phyloP scores from a whole-genome alignment of 257 asterid species.

The Nicotiana tabacum region DNA sequence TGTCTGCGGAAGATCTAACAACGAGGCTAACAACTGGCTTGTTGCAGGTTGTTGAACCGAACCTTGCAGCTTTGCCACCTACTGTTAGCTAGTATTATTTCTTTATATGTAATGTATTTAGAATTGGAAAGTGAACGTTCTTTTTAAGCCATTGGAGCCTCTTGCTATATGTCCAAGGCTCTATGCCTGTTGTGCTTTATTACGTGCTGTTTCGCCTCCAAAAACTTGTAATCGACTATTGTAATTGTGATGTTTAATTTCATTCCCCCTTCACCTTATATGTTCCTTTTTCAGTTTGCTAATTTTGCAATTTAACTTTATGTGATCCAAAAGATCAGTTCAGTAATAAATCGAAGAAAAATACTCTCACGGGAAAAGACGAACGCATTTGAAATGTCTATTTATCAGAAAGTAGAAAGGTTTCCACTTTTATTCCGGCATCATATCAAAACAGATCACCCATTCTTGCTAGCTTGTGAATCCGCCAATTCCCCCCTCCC shows the following conservation, averaged over 20 bases:
- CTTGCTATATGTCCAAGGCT: background rate
- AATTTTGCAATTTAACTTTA: background rate
- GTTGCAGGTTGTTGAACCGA: conserved; percentile 51
- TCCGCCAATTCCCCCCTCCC: no score
- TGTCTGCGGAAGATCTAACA: conserved; percentile 70
- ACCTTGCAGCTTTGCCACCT: conserved; percentile 29
- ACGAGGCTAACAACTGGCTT: conserved; percentile 45
- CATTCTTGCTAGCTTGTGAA: no score
- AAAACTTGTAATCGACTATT: background rate
- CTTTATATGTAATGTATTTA: background rate
- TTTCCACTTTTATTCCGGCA: no score
- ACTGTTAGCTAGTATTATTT: conserved; percentile 19
- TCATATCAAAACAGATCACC: no score
- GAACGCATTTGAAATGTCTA: no score
- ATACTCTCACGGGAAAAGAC: no score
- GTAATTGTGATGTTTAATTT: background rate
- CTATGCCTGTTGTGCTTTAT: background rate
- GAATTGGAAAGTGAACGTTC: background rate
- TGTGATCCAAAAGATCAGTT: background rate
- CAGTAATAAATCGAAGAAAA: no score
- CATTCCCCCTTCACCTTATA: background rate
- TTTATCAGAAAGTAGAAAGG: no score
- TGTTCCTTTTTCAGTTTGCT: background rate
- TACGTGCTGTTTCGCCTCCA: background rate
- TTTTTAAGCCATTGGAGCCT: background rate